A percentile compares a stretch with the other conserved stretches of the same genome.
Evolutionary conservation across 2,329 filamentous ascomycete genomes (phyloP).

Genomic region (Curvularia eragrostidis): DNA sequence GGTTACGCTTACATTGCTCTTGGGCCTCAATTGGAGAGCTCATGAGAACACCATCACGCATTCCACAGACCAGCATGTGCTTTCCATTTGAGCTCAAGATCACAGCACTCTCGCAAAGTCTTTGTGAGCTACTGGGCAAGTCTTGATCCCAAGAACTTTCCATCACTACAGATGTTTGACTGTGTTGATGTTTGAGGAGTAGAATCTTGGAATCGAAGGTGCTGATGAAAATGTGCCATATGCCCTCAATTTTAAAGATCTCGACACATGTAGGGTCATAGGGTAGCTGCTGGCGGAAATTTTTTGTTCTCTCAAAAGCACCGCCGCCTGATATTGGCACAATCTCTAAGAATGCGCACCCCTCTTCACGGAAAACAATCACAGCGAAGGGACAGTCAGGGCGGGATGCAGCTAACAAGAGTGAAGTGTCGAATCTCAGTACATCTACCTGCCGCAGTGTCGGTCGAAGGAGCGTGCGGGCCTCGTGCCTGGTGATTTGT

Average conservation of each 20-base stretch:
- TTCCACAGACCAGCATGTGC: constrained; percentile 43
- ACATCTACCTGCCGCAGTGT: constrained; percentile 24
- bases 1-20: constrained; percentile 14
- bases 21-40: constrained; percentile 16
- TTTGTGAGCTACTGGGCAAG: constrained; percentile 12
- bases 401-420: constrained; percentile 33
- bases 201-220: constrained; percentile 35
- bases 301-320: constrained; percentile 17
- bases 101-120: constrained; percentile 42
- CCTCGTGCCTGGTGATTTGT: constrained; percentile 40
- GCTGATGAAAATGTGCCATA: constrained; percentile 37
- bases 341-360: constrained; percentile 32
- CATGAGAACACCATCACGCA: constrained; percentile 45
- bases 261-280: constrained; percentile 46
- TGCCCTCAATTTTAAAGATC: constrained; percentile 31
- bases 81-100: constrained; percentile 22
- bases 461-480: constrained; percentile 33
- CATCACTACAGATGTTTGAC: constrained; percentile 14
- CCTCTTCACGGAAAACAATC: constrained; percentile 27
- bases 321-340: constrained; percentile 26
- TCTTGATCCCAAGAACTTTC: constrained; percentile 20
- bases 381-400: constrained; percentile 26
- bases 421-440: constrained; percentile 22
- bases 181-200: constrained; percentile 25
- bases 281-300: constrained; percentile 24